Evolutionary conservation across 2,329 filamentous ascomycete species (phyloP).

Genomic region (Exophiala calicioides): DNA sequence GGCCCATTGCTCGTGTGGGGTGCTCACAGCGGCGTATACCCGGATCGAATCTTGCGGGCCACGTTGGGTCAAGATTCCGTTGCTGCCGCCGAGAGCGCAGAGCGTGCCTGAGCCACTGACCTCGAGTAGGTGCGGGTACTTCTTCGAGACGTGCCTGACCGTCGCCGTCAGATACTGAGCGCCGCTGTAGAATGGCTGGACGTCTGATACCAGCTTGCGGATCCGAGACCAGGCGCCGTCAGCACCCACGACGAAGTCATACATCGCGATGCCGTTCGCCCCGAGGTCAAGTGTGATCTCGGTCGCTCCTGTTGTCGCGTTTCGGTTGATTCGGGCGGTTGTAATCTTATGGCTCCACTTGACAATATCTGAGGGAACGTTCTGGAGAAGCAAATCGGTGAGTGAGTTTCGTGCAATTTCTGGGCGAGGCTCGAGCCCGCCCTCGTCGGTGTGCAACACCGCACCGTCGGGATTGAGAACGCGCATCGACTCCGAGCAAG

Average conservation of each 20-base stretch:
- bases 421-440: constrained; percentile 25
- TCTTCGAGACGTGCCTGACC: constrained; percentile 28
- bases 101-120: constrained; percentile 34
- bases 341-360: constrained; percentile 33
- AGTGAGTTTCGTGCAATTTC: constrained; percentile 34
- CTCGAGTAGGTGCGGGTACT: constrained; percentile 31
- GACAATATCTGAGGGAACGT: constrained; percentile 30
- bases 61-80: constrained; percentile 35
- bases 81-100: constrained; percentile 30
- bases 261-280: not conserved
- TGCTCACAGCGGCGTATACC: constrained; percentile 33
- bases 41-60: constrained; percentile 30
- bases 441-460: constrained; percentile 27
- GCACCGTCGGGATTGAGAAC: constrained; percentile 19
- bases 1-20: constrained; percentile 26
- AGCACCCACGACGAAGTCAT: constrained; percentile 28
- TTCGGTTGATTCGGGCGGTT: too few relatives aligned
- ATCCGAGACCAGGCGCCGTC: constrained; percentile 36
- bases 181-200: constrained; percentile 30
- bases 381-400: constrained; percentile 31
- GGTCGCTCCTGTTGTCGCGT: too few relatives aligned
- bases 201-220: constrained; percentile 28
- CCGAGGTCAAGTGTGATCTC: constrained; percentile 16
- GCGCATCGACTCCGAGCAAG: constrained; percentile 31
- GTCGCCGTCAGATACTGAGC: constrained; percentile 10